Percentiles rank a stretch among this genome's conserved stretches.
Evolutionary conservation across 129 eudicot species (phyloP).

Genomic region (Flaveria bidentis): DNA sequence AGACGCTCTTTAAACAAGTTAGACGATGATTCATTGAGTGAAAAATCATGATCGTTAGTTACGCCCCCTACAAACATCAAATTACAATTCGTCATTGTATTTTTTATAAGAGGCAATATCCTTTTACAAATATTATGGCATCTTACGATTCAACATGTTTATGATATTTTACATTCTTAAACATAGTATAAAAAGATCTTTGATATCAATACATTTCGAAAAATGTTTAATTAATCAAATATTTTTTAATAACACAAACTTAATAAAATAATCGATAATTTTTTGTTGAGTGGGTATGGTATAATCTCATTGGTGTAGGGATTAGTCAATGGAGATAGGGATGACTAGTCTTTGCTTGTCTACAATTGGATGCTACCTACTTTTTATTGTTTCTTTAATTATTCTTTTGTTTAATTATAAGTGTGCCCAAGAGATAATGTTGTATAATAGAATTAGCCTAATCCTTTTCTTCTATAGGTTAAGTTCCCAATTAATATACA

Average conservation of each 20-base stretch:
- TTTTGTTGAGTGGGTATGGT: slow-evolving; percentile 33
- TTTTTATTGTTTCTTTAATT: slow-evolving; percentile 17
- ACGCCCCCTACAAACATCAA: too few species aligned
- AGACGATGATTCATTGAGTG: too few species aligned
- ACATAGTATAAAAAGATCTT: neutral
- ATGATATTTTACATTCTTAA: too few species aligned
- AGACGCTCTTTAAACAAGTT: too few species aligned
- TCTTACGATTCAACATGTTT: too few species aligned
- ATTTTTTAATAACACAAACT: neutral
- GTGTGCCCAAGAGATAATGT: slow-evolving; percentile 32
- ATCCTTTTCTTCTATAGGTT: slow-evolving; percentile 17
- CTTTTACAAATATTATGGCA: too few species aligned
- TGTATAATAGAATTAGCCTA: slow-evolving; percentile 28
- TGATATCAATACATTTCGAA: neutral
- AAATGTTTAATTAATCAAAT: neutral
- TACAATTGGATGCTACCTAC: slow-evolving; percentile 40
- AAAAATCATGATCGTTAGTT: too few species aligned
- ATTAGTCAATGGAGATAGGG: slow-evolving; percentile 10
- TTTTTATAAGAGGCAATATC: too few species aligned
- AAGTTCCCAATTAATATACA: slow-evolving; percentile 6
- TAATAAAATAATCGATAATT: slow-evolving; percentile 1
- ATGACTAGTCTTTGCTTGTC: slow-evolving; percentile 29
- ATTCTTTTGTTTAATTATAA: neutral
- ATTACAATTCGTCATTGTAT: too few species aligned
- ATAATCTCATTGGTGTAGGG: slow-evolving; percentile 33